Base-by-base conservation (phyloP, 768 basidiomycete species). In the Leccinum olivaceopallidum region DNA sequence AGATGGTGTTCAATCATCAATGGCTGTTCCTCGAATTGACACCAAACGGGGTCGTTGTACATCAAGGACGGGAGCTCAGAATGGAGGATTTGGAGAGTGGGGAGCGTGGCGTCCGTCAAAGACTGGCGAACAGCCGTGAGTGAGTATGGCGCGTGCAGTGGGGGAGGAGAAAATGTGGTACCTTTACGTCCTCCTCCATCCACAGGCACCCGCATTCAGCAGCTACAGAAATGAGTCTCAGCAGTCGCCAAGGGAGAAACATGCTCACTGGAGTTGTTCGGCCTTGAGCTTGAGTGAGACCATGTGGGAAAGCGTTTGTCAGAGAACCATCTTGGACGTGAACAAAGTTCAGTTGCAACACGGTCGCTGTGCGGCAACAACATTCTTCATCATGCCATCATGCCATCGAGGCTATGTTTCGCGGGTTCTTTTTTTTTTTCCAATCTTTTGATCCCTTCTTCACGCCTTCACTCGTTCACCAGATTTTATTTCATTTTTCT, bases 41-140 rank as follows among this genome's bases (percentile, higher is more conserved):
- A 2, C n/a, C 84, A 87, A 47, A 76, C 79, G 8, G 89, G 90
- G 6, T 89, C 89, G 20, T 73, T 86, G 61, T 92, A 85, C 69
- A 86, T 69, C 88, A 92, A 74, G 90, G 89, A 6, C 79, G 91
- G 70, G 91, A 92, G 67, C 79, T 92, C 0, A 89, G 84, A 0
- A 74, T 88, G 70, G 83, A 79, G 71, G 87, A 87, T 59, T 83
- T 87, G 77, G 53, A 67, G 73, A 16, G 92, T 89, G 89, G 83
- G 81, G 1, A 78, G 90, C 56, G 80, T 87, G 44, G 85, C 85
- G 37, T 77, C 84, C 84, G 37, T 78, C 84, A 5, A 78, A 80
- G 63, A 87, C 86, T 65, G 85, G 81, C 64, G 88, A 82, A 78
- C 75, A 79, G 3, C 67, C 77, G 87, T 85, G 55, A 26, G 49